Base-by-base conservation (phyloP, 345 rosid genomes). In the Lumnitzera littorea region DNA sequence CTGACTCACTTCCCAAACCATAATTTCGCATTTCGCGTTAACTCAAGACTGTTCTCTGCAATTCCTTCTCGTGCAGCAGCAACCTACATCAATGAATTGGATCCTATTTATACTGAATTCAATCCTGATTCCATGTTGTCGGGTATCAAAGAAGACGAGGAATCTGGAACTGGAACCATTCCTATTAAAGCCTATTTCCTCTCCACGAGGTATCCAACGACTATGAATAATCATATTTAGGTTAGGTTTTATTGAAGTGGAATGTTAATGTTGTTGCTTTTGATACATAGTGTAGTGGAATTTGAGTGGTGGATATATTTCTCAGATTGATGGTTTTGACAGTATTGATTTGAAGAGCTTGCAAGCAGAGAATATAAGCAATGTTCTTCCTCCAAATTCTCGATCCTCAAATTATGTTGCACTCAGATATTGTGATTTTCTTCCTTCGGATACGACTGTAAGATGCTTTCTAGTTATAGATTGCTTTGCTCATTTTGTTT, bases 271-370 rank as follows among this genome's bases (percentile, higher is more conserved):
- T 36, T 36, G 43, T 36, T 36, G 43, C 7, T 27, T 27, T 27
- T 36, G 7, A 36, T 36, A 9, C 43, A 36, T 36, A 36, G 43
- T 36, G 7, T 36, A 36, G 43, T 36, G 43, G 43, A 36, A 36
- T 41, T 73, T 68, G 61, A 50, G 15, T 69, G 56, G 20, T 58
- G 69, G 57, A 60, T 57, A 60, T 62, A 72, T 76, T 72, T 88
- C 86, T 86, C 80, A 82, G 87, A 84, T 75, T 77, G 74, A 67
- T 86, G 89, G 81, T 89, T 85, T 89, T 84, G 82, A 87, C 96
- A 92, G 98, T 83, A 84, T 92, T 63, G 79, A 92, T 85, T 71
- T 92, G 96, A 91, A 84, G 92, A 80, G 84, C 65, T 73, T 91
- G 86, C 98, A 87, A 79, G 95, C 96, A 47, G 95, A 87, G 76